Base-by-base conservation (phyloP, 2,329 filamentous ascomycete genomes). In the Pseudocercospora ulei region DNA sequence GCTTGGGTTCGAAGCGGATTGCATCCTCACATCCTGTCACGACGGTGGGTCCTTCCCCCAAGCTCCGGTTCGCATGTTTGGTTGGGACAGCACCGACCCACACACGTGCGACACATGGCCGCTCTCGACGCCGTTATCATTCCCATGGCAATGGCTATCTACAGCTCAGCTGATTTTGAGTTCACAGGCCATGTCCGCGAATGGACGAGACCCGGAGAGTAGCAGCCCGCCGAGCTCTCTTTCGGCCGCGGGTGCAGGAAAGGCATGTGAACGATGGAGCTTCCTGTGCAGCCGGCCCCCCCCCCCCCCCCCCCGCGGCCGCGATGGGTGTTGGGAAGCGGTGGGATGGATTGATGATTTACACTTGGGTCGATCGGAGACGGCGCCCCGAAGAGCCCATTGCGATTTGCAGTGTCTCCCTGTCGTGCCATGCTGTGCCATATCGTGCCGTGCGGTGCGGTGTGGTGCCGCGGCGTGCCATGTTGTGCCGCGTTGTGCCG, bases 1-100 rank as follows among this genome's bases (percentile, higher is more conserved):
- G 80, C 64, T 98, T 24, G 82, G 79, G n/a, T 98, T 98, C 55
- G 87, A 88, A 38, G 81, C 95, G 59, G 80, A 93, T 54, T 81
- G 81, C 47, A 94, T 98, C 50, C 78, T 96, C 56, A 95, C 86
- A 22, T 85, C 84, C 50, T 95, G 86, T 65, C 82, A 85, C 58
- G 82, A 79, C 64, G 88, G 88, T 92, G 68, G 62, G 79, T 40
- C 69, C 30, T 28, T 34, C 24, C 29, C 28, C 8, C 14, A 25
- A 20, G 38, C 13, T 44, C 20, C 19, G 19, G 19, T 40, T 37
- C 19, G 23, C 20, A 20, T 23, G 38, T 25, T 45, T 43, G 24
- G 41, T 49, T 46, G 43, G 38, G 43, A 44, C 31, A 4, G 19
- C 13, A 22, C 11, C 9, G 39, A 43, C 35, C 30, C 41, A 38